Evolutionary conservation across 306 rosid species (phyloP), one percentile per base, ranked within the genome.

Genomic region (Medicago lupulina): DNA sequence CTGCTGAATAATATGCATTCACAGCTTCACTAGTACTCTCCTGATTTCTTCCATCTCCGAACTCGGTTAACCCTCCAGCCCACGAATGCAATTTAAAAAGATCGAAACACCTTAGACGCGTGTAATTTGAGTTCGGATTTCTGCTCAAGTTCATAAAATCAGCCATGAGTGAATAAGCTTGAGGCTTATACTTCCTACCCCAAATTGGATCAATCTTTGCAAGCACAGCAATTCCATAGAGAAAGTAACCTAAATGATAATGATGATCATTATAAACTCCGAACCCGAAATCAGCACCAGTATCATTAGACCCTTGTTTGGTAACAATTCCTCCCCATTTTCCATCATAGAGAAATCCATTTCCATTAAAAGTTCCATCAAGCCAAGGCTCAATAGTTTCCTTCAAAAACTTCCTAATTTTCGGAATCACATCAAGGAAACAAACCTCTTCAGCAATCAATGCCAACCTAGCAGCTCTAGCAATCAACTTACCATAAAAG

Each of bases 311-410:
- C 10, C 98, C 96, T 86, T 88, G 95, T 77, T 87, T 80, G 6
- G 97, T 92, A 2, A 95, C 43, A 76, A 95, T 79, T 7, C 98
- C 98, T 34, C 97, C 92, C 98, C 98, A 95, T 83, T 86, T 83
- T 13, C 69, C 12, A 61, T 95, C 98, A 62, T 85, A 79, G 14
- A 90, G 87, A 78, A 95, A 95, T 4, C 98, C 98, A 85, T 95
- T 95, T 36, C 89, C 93, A 51, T 54, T 64, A 9, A 86, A 90
- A 68, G 83, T 87, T 43, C 98, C 98, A 36, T 82, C 81, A 70
- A 95, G 38, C 98, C 98, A 95, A 1, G 97, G 96, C 86, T 90
- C 89, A 68, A 92, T 85, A 13, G 92, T 51, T 21, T 86, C 91
- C 84, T 83, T 91, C 88, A 95, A 69, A 50, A 74, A 95, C 86